phyloP scores from a whole-genome alignment of 352 stramenopile species.

The Aphanomyces cochlioides region DNA sequence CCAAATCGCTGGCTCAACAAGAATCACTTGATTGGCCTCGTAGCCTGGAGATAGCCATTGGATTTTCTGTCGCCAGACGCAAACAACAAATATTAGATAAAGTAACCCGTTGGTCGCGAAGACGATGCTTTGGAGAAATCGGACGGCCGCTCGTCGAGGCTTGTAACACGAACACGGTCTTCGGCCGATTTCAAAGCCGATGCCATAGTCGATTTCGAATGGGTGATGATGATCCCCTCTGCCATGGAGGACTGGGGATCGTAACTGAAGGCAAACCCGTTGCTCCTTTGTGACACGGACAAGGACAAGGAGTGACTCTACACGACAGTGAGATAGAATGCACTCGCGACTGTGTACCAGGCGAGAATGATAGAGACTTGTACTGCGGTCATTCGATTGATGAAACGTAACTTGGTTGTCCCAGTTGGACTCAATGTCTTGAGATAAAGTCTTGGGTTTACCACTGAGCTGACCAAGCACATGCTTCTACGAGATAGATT shows the following conservation, averaged over 20 bases:
- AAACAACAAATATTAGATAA: not conserved
- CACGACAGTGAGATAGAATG: not conserved
- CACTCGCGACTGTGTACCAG: not conserved
- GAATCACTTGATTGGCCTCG: not conserved
- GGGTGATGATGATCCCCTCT: slow-evolving; percentile 73
- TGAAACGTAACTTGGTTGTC: no score
- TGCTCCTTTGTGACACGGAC: slow-evolving; percentile 34
- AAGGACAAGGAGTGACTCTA: slow-evolving; percentile 44
- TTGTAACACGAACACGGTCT: not conserved
- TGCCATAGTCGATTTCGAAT: not conserved
- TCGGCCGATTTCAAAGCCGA: not conserved
- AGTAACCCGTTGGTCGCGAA: not conserved
- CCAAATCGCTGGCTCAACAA: not conserved
- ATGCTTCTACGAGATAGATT: not conserved
- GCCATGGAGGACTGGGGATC: slow-evolving; percentile 71
- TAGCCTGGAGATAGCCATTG: not conserved
- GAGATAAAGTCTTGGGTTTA: not conserved
- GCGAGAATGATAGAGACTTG: not conserved
- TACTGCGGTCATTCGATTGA: not conserved
- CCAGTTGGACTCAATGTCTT: not conserved
- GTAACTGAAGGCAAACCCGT: slow-evolving; percentile 79
- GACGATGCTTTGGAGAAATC: not conserved
- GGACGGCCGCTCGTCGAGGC: not conserved
- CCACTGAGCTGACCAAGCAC: not conserved
- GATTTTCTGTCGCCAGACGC: not conserved